A percentile compares a stretch with the other conserved stretches of the same genome.
phyloP scores from a whole-genome alignment of 345 rosid species.

The Physaria fendleri region DNA sequence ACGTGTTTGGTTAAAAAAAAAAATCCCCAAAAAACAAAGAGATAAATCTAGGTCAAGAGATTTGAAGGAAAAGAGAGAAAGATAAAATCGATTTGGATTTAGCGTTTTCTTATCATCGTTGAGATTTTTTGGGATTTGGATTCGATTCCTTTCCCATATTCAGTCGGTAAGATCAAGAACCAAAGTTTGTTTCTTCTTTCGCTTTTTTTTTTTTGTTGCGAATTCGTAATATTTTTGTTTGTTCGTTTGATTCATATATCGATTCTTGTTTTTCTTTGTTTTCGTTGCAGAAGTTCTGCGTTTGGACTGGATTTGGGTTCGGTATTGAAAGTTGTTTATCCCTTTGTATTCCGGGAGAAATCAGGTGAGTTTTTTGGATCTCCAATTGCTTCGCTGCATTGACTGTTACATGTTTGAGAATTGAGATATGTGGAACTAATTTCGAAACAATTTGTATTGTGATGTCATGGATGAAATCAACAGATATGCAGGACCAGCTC shows the following conservation, averaged over 20 bases:
- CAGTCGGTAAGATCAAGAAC: slow-evolving; percentile 14
- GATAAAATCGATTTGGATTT: slow-evolving; percentile 17
- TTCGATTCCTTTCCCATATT: slow-evolving; percentile 17
- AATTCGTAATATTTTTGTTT: neutral
- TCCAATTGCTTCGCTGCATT: neutral
- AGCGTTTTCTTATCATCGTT: neutral
- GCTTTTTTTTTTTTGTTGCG: no score
- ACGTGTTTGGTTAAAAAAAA: slow-evolving; percentile 4
- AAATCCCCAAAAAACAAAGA: neutral
- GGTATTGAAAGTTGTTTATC: slow-evolving; percentile 4
- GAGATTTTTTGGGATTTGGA: neutral
- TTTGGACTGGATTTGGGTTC: slow-evolving; percentile 28
- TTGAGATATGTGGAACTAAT: neutral
- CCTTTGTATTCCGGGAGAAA: neutral
- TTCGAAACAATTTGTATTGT: neutral
- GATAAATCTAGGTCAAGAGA: neutral
- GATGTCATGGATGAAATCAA: slow-evolving; percentile 2
- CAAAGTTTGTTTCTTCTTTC: neutral
- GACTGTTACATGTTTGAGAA: neutral
- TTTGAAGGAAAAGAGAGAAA: neutral
- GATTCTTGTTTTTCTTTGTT: no score
- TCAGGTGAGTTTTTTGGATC: slow-evolving; percentile 17
- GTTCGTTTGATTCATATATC: no score
- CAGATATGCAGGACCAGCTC: slow-evolving; percentile 92
- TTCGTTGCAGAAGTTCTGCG: slow-evolving; percentile 23